These are phyloP conservation scores for Blepharisma undulans DNA, from an alignment of 169 alveolate species.

Conservation along the genomic window DNA sequence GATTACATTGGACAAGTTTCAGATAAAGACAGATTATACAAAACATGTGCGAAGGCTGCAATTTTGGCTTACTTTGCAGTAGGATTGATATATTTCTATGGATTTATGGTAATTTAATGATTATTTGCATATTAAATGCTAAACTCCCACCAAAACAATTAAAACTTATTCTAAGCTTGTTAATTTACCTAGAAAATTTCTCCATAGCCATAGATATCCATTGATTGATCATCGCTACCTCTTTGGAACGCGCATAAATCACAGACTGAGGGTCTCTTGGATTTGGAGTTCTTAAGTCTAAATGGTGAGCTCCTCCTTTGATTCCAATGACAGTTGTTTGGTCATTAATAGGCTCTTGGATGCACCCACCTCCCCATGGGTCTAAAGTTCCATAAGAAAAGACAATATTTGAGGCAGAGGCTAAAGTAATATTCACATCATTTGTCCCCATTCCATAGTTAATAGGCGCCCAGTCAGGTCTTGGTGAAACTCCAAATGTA, in stretches of 20 bases:
- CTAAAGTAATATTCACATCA: not conserved
- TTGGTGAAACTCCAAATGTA: not conserved
- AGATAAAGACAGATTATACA: not conserved
- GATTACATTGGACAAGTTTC: not conserved
- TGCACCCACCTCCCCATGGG: constrained; percentile 11
- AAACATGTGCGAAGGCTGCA: not conserved
- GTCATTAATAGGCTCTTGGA: not conserved
- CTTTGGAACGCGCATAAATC: not conserved
- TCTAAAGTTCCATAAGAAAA: constrained; percentile 18
- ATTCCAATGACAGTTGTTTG: not conserved
- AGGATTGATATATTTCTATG: not conserved
- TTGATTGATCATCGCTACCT: not conserved
- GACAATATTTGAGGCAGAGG: not conserved
- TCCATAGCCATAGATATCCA: not conserved
- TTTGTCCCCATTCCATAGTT: constrained; percentile 1
- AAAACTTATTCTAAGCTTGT: not conserved
- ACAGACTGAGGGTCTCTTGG: constrained; percentile 59
- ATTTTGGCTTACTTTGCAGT: not conserved
- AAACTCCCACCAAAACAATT: too few species aligned
- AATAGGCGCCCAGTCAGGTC: not conserved
- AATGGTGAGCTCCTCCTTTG: constrained; percentile 66
- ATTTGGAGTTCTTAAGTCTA: constrained; percentile 69
- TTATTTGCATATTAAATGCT: not conserved
- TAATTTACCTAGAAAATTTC: not conserved
- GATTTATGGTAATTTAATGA: not conserved